A percentile compares a stretch with the other conserved stretches of the same genome.
Conservation (phyloP, 768 basidiomycete species). For the Suillus discolor region DNA sequence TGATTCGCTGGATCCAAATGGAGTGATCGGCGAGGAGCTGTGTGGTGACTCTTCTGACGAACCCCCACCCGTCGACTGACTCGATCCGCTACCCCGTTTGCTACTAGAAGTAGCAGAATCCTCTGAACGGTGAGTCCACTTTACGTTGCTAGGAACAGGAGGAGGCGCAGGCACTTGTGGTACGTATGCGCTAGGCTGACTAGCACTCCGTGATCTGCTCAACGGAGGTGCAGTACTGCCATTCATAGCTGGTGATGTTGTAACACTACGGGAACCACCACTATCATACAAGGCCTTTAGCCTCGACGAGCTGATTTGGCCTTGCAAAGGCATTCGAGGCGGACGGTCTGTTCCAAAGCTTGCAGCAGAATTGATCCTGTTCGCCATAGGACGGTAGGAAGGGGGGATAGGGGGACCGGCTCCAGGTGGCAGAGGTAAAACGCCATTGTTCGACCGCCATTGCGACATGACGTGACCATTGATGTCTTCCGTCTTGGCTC, state of each 20-base stretch:
- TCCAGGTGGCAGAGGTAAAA: constrained; percentile 39
- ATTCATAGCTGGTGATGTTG: constrained; percentile 35
- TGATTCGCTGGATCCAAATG: constrained; percentile 88
- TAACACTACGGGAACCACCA: constrained; percentile 34
- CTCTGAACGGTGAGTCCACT: constrained; percentile 52
- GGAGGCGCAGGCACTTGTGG: constrained; percentile 51
- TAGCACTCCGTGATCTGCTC: constrained; percentile 73
- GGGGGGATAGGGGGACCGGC: constrained; percentile 23
- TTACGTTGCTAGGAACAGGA: constrained; percentile 51
- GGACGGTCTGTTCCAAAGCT: constrained; percentile 52
- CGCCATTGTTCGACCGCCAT: constrained; percentile 58
- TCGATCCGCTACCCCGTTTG: constrained; percentile 85
- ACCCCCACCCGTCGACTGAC: constrained; percentile 71
- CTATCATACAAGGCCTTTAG: constrained; percentile 57
- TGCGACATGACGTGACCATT: constrained; percentile 64
- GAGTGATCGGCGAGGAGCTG: constrained; percentile 84
- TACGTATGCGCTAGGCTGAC: constrained; percentile 73
- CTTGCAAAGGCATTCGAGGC: constrained; percentile 49
- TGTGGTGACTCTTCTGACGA: constrained; percentile 87
- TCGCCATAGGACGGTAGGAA: constrained; percentile 43
- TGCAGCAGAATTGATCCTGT: constrained; percentile 49
- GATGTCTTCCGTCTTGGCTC: constrained; percentile 71
- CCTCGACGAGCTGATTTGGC: constrained; percentile 70
- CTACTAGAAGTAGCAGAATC: constrained; percentile 41
- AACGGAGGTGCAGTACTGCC: constrained; percentile 28